phyloP scores from a whole-genome alignment of 1,284 basidiomycete species.

The Cerrena zonata region DNA sequence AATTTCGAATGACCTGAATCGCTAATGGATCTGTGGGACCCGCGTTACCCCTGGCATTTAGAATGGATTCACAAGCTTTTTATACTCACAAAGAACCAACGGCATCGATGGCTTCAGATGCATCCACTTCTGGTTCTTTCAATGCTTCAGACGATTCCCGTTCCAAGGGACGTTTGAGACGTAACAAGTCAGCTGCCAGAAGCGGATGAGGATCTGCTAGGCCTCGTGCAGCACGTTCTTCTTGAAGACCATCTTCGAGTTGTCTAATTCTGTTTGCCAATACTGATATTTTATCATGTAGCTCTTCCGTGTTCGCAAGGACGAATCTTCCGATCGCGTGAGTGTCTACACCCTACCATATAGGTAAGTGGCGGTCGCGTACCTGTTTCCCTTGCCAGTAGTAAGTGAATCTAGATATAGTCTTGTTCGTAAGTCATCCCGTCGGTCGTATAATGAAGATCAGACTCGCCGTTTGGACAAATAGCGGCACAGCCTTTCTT shows the following conservation, averaged over 20 bases:
- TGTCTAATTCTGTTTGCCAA: constrained; percentile 55
- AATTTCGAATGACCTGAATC: constrained; percentile 57
- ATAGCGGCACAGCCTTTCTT: constrained; percentile 50
- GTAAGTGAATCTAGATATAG: constrained; percentile 67
- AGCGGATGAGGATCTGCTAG: constrained; percentile 49
- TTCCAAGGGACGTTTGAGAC: constrained; percentile 60
- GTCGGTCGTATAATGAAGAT: no score
- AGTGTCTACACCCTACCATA: no score
- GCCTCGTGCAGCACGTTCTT: constrained; percentile 43
- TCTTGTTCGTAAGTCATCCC: no score
- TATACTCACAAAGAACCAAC: constrained; percentile 56
- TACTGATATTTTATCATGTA: constrained; percentile 61
- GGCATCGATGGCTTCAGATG: constrained; percentile 49
- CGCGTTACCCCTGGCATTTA: no score
- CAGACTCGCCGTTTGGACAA: constrained; percentile 43
- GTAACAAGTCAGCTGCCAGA: constrained; percentile 52
- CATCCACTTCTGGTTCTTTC: constrained; percentile 36
- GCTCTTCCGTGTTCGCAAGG: constrained; percentile 59
- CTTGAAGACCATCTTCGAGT: constrained; percentile 57
- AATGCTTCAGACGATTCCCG: constrained; percentile 28
- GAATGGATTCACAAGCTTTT: no score
- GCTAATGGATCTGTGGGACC: constrained; percentile 48
- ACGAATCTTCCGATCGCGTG: constrained; percentile 45
- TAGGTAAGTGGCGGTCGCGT: not conserved
- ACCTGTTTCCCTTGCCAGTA: constrained; percentile 70